phyloP scores from a whole-genome alignment of 2,329 filamentous ascomycete species.

The Trichophyton benhamiae region DNA sequence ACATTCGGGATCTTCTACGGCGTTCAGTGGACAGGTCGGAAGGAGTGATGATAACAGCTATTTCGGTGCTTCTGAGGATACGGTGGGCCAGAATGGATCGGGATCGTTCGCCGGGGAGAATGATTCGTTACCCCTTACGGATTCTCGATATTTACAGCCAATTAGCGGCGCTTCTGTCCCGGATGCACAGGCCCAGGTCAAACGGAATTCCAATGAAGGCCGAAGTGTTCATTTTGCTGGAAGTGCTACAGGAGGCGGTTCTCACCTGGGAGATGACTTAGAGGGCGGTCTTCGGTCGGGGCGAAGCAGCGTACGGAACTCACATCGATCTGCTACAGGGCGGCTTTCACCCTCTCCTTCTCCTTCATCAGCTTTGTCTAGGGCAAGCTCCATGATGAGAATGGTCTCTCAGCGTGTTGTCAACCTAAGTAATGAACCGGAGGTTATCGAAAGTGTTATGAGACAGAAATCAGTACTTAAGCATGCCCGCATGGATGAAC shows the following conservation, averaged over 20 bases:
- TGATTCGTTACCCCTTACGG: conserved; percentile 49
- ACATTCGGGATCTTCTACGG: not conserved
- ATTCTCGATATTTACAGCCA: conserved; percentile 43
- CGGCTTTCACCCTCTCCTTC: conserved; percentile 48
- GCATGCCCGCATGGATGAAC: conserved; percentile 40
- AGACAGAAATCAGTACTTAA: conserved; percentile 45
- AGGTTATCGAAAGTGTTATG: conserved; percentile 62
- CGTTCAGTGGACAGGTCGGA: not conserved
- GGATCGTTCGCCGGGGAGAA: conserved; percentile 41
- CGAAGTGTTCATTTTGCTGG: conserved; percentile 44
- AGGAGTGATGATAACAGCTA: not conserved
- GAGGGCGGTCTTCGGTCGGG: conserved; percentile 45
- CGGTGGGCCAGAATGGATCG: conserved; percentile 19
- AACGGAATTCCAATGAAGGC: conserved; percentile 18
- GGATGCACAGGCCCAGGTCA: conserved; percentile 35
- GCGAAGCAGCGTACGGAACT: conserved; percentile 11
- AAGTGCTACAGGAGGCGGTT: conserved; percentile 25
- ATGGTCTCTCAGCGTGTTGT: conserved; percentile 95
- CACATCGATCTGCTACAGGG: conserved; percentile 24
- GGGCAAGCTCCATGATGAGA: conserved; percentile 63
- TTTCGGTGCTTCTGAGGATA: not conserved
- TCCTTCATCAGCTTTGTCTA: conserved; percentile 49
- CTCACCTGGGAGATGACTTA: conserved; percentile 49
- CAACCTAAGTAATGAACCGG: conserved; percentile 87
- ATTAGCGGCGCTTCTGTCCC: conserved; percentile 40